These are phyloP conservation scores for Actinomortierella wolfii DNA, from an alignment of 371 early-diverging fungal genomes.

Conservation along the genomic window DNA sequence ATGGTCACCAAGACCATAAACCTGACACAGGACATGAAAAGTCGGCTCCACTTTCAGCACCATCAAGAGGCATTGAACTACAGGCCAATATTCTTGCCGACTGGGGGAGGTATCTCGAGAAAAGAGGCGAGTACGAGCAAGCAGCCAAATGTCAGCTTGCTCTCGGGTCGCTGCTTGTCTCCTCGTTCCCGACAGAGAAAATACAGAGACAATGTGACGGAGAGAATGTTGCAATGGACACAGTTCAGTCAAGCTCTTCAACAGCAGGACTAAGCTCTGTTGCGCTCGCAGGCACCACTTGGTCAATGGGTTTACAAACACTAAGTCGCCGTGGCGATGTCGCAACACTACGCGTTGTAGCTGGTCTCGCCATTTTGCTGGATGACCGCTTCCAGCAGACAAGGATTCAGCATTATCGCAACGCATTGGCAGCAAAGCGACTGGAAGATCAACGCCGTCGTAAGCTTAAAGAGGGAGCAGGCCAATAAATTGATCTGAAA, in stretches of 20 bases:
- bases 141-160: constrained; percentile 43
- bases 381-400: constrained; percentile 22
- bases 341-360: constrained; percentile 29
- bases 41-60: neutral
- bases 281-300: neutral
- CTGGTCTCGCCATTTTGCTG: constrained; percentile 33
- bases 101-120: constrained; percentile 33
- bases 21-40: too few species aligned
- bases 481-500: too few species aligned
- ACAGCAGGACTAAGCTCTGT: constrained; percentile 14
- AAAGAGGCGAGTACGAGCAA: constrained; percentile 21
- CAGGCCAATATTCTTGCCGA: constrained; percentile 30
- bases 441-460: too few species aligned
- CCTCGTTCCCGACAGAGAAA: neutral
- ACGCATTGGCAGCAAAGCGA: constrained; percentile 6
- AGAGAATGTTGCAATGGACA: neutral
- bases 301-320: constrained; percentile 16
- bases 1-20: neutral
- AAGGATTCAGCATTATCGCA: constrained; percentile 13
- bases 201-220: neutral
- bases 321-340: constrained; percentile 28
- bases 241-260: neutral
- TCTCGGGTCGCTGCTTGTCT: constrained; percentile 11
- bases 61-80: constrained; percentile 6
- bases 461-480: too few species aligned